Conservation (phyloP, 1,284 basidiomycete species). For the Cystobasidium slooffiae region DNA sequence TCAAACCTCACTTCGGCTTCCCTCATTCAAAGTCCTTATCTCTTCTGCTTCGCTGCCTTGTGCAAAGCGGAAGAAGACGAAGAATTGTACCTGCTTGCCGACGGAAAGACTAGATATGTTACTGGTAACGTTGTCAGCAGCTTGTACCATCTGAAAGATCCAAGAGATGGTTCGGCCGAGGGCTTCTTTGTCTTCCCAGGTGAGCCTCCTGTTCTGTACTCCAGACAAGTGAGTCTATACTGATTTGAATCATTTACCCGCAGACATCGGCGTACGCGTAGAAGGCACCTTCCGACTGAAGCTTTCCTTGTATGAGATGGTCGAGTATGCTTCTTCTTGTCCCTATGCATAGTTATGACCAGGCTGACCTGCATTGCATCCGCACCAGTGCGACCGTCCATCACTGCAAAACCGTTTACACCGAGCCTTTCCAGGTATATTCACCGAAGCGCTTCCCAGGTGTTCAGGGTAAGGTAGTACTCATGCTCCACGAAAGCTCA, state of each 20-base stretch:
- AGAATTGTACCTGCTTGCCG: conserved; percentile 91
- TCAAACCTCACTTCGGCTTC: conserved; percentile 44
- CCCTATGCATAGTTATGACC: not conserved
- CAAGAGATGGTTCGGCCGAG: conserved; percentile 76
- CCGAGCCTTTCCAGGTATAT: conserved; percentile 85
- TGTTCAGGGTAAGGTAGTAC: conserved; percentile 68
- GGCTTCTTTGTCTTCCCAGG: conserved; percentile 74
- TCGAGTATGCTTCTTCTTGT: conserved; percentile 68
- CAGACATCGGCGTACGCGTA: conserved; percentile 64
- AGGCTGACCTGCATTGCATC: not conserved
- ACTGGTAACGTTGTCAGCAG: conserved; percentile 88
- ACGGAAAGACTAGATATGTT: conserved; percentile 85
- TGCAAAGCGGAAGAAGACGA: conserved; percentile 62
- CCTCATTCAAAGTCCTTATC: conserved; percentile 80
- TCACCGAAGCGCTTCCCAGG: conserved; percentile 91
- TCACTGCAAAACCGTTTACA: conserved; percentile 85
- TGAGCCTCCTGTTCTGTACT: conserved; percentile 61
- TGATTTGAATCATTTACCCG: conserved; percentile 58
- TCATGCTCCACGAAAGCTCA: conserved; percentile 54
- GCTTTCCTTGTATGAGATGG: conserved; percentile 88
- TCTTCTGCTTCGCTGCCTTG: conserved; percentile 89
- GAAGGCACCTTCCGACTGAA: conserved; percentile 88
- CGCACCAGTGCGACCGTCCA: conserved; percentile 67
- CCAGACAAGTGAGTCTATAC: conserved; percentile 60
- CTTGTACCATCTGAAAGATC: conserved; percentile 92